Conservation (phyloP, 129 eudicot species). For the Flaveria robusta region DNA sequence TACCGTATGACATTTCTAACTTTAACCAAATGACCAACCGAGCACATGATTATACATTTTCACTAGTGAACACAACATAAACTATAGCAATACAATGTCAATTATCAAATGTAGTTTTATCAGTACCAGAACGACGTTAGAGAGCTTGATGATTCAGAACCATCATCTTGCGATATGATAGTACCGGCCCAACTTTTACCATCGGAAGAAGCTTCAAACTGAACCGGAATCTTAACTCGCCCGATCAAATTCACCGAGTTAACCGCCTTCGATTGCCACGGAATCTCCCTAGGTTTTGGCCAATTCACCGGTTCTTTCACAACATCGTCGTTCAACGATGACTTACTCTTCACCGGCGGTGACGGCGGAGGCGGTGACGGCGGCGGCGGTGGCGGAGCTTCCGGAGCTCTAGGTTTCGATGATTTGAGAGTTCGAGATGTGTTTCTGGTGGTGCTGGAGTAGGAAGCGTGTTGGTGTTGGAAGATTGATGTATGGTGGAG, state of each 20-base stretch:
- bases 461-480: conserved; percentile 30
- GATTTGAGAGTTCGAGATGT: conserved; percentile 16
- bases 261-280: conserved; percentile 63
- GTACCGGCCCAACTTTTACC: conserved; percentile 74
- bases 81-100: background rate
- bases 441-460: conserved; percentile 14
- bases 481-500: conserved; percentile 25
- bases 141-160: conserved; percentile 15
- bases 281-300: conserved; percentile 70
- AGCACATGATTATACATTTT: background rate
- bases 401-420: conserved; percentile 20
- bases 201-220: conserved; percentile 51
- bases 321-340: conserved; percentile 23
- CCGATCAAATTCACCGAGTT: conserved; percentile 76
- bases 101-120: background rate
- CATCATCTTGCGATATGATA: conserved; percentile 50
- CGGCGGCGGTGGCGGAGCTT: conserved; percentile 5
- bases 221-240: conserved; percentile 51
- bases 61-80: background rate
- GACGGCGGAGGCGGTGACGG: conserved; percentile 12
- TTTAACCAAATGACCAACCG: too few relatives aligned
- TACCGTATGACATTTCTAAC: too few relatives aligned
- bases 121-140: conserved; percentile 35
- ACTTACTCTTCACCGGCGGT: background rate
- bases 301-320: conserved; percentile 46